Base-by-base conservation (phyloP, 2,329 filamentous ascomycete genomes). In the Calonectria honghensis region DNA sequence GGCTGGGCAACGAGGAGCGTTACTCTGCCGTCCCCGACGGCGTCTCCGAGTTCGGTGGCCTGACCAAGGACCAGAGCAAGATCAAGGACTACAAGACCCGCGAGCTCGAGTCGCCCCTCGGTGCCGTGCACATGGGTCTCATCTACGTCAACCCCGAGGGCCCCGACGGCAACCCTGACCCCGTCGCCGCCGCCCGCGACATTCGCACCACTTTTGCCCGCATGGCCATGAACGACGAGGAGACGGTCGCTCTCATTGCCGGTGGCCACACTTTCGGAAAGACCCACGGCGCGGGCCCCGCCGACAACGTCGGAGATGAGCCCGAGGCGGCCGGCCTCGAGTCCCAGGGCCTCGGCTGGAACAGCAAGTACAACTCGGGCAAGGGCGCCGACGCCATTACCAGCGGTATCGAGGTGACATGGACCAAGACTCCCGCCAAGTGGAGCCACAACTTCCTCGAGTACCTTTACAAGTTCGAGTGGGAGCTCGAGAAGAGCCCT, bases 121-220 rank as follows among this genome's bases (percentile, higher is more conserved):
- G 87, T 16, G 92, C 93, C 59, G 88, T 92, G 39, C 81, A 82
- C 86, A 94, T 94, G 93, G 94, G 94, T 82, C 86, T 96, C 81
- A 95, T 96, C 84, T 96, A 96, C 84, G 94, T 95, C 79, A 95
- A 96, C 86, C 94, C 94, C 18, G 93, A 95, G 84, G 94, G 94
- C 16, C 94, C 94, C 39, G 92, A 95, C 79, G 93, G 92, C 76
- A 90, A 90, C 67, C 93, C 93, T 3, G 93, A 95, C 82, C 92
- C 93, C 27, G 84, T 93, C 29, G 92, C 92, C 16, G 89, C 94
- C 7, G 94, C 91, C 61, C 85, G 89, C 74, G 94, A 96, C 81
- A 96, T 96, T 82, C 93, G 93, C 76, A 89, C 88, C 70, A 95
- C 94, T 32, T 96, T 96, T 80, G 88, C 88, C 78, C 93, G 93